These are phyloP conservation scores for Dryadomyces quercivorus DNA, from an alignment of 2,329 filamentous ascomycete species.

Conservation along the genomic window DNA sequence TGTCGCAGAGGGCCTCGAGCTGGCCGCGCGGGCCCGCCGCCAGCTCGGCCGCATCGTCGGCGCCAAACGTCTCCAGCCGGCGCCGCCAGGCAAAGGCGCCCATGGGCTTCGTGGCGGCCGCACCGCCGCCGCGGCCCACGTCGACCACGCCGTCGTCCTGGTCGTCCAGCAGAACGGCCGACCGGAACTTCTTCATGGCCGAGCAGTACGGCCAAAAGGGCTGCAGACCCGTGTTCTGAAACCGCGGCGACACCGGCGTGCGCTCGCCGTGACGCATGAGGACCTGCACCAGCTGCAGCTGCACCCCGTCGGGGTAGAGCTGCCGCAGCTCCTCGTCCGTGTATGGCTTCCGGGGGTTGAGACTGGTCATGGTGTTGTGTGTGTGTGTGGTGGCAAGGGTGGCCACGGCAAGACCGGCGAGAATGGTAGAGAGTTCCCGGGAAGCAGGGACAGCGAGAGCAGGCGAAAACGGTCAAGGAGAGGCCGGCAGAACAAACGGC, in stretches of 20 bases:
- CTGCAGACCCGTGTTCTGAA: conserved; percentile 61
- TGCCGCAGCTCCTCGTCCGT: conserved; percentile 63
- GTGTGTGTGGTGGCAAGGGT: neutral
- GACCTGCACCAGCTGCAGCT: conserved; percentile 84
- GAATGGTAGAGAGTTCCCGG: no score
- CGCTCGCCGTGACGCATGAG: conserved; percentile 70
- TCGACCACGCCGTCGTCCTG: conserved; percentile 31
- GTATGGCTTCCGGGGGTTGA: conserved; percentile 65
- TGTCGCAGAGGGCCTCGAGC: conserved; percentile 71
- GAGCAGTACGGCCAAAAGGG: conserved; percentile 85
- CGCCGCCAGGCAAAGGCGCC: conserved; percentile 49
- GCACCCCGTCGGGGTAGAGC: conserved; percentile 69
- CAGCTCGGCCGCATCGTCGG: conserved; percentile 54
- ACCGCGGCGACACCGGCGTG: conserved; percentile 77
- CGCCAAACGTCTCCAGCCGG: conserved; percentile 70
- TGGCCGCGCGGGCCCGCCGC: conserved; percentile 56
- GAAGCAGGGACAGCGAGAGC: no score
- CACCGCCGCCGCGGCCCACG: conserved; percentile 19
- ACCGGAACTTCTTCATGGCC: conserved; percentile 56
- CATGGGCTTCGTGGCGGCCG: conserved; percentile 22
- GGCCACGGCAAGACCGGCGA: no score
- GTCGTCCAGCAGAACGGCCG: conserved; percentile 32
- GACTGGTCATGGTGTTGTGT: conserved; percentile 57
- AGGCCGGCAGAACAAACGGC: neutral
- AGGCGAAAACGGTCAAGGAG: neutral